Evolutionary conservation across 208 protist species (phyloP).

Genomic region (Porcisia hertigi): DNA sequence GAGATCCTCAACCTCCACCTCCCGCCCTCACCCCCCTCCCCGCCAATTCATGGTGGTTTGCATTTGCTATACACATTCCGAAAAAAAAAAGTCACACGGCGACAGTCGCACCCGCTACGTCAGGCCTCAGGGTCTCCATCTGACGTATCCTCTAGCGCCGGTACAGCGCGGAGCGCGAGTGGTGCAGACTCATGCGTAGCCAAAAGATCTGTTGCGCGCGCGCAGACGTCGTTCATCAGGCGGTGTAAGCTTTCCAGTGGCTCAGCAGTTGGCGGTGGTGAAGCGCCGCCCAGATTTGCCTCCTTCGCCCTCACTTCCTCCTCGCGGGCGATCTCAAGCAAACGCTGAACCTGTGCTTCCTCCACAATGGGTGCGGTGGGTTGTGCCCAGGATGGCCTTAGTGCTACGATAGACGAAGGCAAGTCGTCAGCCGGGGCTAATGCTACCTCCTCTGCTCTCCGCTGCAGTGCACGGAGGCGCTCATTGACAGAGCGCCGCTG

Average conservation of each 20-base stretch:
- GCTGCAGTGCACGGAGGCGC: slow-evolving; percentile 28
- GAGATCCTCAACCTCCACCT: too few species aligned
- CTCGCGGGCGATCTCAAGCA: slow-evolving; percentile 45
- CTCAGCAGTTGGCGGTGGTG: background rate
- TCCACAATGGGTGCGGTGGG: background rate
- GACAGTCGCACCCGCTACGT: background rate
- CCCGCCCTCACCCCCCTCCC: too few species aligned
- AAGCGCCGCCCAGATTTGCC: background rate
- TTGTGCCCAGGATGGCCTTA: slow-evolving; percentile 28
- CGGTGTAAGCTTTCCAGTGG: slow-evolving; percentile 19
- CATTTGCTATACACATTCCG: background rate
- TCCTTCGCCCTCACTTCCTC: slow-evolving; percentile 39
- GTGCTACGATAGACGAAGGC: slow-evolving; percentile 3
- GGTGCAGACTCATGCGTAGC: slow-evolving; percentile 17
- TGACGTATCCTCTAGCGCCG: background rate
- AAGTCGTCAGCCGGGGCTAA: slow-evolving; percentile 17
- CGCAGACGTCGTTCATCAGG: background rate
- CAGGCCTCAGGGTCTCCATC: background rate
- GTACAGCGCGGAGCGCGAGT: slow-evolving; percentile 10
- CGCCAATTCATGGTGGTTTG: too few species aligned
- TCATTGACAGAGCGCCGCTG: slow-evolving; percentile 45
- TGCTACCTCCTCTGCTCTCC: slow-evolving; percentile 15
- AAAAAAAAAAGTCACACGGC: background rate
- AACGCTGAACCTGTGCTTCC: slow-evolving; percentile 33
- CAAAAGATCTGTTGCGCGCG: slow-evolving; percentile 23